These are phyloP conservation scores for Eutreptiella sp. DNA, from an alignment of 208 protist genomes.

Conservation along the genomic window DNA sequence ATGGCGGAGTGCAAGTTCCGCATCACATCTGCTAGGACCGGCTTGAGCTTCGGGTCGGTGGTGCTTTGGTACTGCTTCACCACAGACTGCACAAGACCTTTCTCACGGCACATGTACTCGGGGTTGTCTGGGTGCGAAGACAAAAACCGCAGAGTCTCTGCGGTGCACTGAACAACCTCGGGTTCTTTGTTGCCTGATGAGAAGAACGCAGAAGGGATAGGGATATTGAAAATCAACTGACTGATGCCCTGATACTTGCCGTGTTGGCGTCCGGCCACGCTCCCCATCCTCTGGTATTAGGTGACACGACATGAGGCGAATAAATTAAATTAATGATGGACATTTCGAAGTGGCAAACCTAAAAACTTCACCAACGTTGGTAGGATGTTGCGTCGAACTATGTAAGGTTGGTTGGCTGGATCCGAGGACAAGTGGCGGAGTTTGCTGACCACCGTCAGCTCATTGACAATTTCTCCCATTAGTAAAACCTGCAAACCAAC, in stretches of 20 bases:
- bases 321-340: too few species aligned
- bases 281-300: too few species aligned
- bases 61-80: slow-evolving; percentile 50
- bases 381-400: slow-evolving; percentile 71
- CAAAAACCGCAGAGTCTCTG: slow-evolving; percentile 60
- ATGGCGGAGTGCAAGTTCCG: neutral
- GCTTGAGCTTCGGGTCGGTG: neutral
- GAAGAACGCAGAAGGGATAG: too few species aligned
- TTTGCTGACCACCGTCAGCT: slow-evolving; percentile 65
- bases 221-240: too few species aligned
- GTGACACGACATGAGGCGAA: too few species aligned
- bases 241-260: too few species aligned
- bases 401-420: slow-evolving; percentile 61
- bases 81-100: slow-evolving; percentile 47
- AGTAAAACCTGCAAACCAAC: too few species aligned
- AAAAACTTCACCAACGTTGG: slow-evolving; percentile 67
- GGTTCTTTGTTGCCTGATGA: slow-evolving; percentile 70
- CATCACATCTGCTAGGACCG: neutral
- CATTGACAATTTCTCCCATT: too few species aligned
- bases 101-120: slow-evolving; percentile 51
- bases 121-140: slow-evolving; percentile 73
- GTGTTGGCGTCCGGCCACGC: too few species aligned
- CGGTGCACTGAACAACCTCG: slow-evolving; percentile 57
- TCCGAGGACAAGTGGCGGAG: slow-evolving; percentile 59
- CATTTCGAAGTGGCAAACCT: too few species aligned